Conservation (phyloP, 805 yeast species). For the Isabelozyma rhagii region DNA sequence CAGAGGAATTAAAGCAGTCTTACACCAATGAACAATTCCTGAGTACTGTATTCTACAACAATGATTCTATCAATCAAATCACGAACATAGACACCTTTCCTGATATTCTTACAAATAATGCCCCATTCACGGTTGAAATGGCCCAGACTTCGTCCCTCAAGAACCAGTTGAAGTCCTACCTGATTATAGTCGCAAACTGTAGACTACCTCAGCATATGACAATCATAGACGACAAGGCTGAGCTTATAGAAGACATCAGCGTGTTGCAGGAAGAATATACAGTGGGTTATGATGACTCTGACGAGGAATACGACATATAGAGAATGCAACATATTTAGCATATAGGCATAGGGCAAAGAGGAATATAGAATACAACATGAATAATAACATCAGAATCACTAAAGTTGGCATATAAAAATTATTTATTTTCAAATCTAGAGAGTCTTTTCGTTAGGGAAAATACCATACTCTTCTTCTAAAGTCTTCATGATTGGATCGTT, state of each 20-base stretch:
- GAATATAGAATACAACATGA: too few relatives aligned
- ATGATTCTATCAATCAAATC: conserved; percentile 14
- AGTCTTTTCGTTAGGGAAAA: conserved; percentile 86
- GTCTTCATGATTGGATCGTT: conserved; percentile 89
- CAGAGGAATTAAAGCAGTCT: neutral
- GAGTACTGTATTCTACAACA: neutral
- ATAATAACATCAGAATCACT: too few relatives aligned
- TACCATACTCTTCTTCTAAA: conserved; percentile 85
- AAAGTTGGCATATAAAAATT: too few relatives aligned
- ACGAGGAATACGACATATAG: neutral
- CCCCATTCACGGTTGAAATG: conserved; percentile 17
- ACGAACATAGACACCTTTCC: conserved; percentile 29
- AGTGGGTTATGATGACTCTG: conserved; percentile 24
- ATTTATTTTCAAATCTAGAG: conserved; percentile 17
- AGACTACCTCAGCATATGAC: conserved; percentile 6
- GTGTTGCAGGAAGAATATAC: conserved; percentile 29
- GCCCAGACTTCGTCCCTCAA: conserved; percentile 19
- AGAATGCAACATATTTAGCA: too few relatives aligned
- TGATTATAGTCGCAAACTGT: conserved; percentile 12
- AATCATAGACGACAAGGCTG: conserved; percentile 30
- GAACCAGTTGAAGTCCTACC: conserved; percentile 26
- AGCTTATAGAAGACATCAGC: conserved; percentile 33
- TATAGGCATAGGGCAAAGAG: too few relatives aligned
- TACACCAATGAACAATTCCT: neutral
- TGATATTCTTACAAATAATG: conserved; percentile 3